Conservation (phyloP, 768 basidiomycete genomes). For the Termitomyces sp. region DNA sequence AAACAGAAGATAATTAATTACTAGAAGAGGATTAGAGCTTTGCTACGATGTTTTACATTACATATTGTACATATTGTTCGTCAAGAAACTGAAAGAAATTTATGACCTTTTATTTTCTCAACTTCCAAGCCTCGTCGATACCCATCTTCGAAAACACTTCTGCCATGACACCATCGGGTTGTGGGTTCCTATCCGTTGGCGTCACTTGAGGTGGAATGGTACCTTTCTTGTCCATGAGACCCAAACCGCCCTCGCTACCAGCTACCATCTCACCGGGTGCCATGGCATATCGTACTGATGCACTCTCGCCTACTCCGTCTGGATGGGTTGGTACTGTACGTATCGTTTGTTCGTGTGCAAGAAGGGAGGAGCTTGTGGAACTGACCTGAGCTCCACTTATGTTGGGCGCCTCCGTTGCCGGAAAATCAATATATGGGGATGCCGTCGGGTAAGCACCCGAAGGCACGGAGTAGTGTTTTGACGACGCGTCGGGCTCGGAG, state of each 20-base stretch:
- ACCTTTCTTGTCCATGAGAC: constrained; percentile 36
- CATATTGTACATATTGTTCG: neutral
- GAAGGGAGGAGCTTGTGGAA: constrained; percentile 35
- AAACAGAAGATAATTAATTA: neutral
- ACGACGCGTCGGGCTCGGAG: constrained; percentile 61
- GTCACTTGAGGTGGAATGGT: constrained; percentile 30
- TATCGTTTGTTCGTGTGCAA: constrained; percentile 41
- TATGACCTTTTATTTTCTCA: constrained; percentile 37
- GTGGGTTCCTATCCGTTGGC: constrained; percentile 43
- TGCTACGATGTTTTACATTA: neutral
- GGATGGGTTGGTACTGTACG: constrained; percentile 34
- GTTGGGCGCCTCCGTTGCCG: constrained; percentile 34
- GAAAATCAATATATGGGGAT: constrained; percentile 38
- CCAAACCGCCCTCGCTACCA: constrained; percentile 38
- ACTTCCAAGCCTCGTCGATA: constrained; percentile 42
- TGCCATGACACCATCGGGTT: constrained; percentile 36
- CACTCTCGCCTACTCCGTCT: constrained; percentile 43
- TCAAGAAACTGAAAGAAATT: constrained; percentile 5
- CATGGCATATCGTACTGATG: constrained; percentile 34
- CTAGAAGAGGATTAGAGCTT: neutral
- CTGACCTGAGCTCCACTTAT: constrained; percentile 29
- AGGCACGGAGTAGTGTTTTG: constrained; percentile 64
- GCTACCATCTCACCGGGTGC: constrained; percentile 44
- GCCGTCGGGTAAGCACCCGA: constrained; percentile 61
- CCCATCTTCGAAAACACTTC: constrained; percentile 43